Evolutionary conservation across 805 yeast species (phyloP).

Genomic region (Ogataea kodamae): DNA sequence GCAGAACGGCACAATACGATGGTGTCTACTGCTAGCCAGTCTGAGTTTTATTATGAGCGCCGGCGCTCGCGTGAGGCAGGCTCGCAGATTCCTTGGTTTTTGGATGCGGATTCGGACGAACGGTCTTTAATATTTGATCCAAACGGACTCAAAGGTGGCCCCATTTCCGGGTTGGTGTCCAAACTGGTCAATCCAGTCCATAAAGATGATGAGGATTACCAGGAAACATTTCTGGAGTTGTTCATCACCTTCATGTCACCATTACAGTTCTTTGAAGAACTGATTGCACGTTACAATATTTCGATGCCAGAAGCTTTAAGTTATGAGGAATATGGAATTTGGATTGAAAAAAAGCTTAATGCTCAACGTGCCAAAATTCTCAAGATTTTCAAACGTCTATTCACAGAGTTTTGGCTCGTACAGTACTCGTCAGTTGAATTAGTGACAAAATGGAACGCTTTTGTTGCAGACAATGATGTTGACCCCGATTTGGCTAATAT

Average conservation of each 20-base stretch:
- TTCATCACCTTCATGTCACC: slow-evolving; percentile 74
- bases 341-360: slow-evolving; percentile 69
- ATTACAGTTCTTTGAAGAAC: slow-evolving; percentile 51
- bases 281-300: slow-evolving; percentile 62
- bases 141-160: slow-evolving; percentile 81
- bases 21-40: slow-evolving; percentile 27
- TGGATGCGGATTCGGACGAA: slow-evolving; percentile 62
- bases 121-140: slow-evolving; percentile 51
- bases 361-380: slow-evolving; percentile 67
- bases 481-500: slow-evolving; percentile 14
- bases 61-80: slow-evolving; percentile 34
- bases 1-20: slow-evolving; percentile 41
- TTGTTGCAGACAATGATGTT: slow-evolving; percentile 18
- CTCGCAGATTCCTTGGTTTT: slow-evolving; percentile 63
- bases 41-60: slow-evolving; percentile 34
- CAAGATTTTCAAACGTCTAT: slow-evolving; percentile 60
- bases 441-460: slow-evolving; percentile 28
- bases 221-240: slow-evolving; percentile 66
- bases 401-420: slow-evolving; percentile 68
- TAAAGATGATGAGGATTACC: slow-evolving; percentile 56
- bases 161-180: slow-evolving; percentile 71
- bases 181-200: slow-evolving; percentile 74
- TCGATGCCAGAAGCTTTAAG: slow-evolving; percentile 86
- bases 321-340: slow-evolving; percentile 72
- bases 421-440: slow-evolving; percentile 50